phyloP scores from a whole-genome alignment of 352 stramenopile genomes.

The Elongisporangium senticosum region DNA sequence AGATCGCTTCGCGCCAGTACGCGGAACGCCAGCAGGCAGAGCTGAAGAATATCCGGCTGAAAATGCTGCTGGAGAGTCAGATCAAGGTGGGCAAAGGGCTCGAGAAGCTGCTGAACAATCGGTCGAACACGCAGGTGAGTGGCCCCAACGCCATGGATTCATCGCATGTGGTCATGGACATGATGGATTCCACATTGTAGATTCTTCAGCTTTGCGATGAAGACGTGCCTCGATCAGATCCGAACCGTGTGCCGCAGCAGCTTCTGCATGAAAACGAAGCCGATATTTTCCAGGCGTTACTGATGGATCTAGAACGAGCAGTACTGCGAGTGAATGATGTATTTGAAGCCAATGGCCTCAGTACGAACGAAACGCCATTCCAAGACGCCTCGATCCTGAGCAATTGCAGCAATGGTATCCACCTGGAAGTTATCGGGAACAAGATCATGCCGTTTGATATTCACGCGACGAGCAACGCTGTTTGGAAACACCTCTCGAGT shows the following conservation, averaged over 20 bases:
- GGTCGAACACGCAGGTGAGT: conserved; percentile 30
- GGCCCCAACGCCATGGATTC: conserved; percentile 12
- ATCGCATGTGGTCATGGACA: conserved; percentile 5
- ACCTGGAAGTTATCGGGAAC: conserved; percentile 28
- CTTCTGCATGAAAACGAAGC: conserved; percentile 11
- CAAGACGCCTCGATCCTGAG: conserved; percentile 22
- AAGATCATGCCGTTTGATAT: conserved; percentile 26
- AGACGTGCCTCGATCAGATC: neutral
- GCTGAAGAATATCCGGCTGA: conserved; percentile 2
- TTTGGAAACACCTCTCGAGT: conserved; percentile 32
- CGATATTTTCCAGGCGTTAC: conserved; percentile 18
- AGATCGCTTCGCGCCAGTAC: conserved; percentile 24
- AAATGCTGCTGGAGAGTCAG: conserved; percentile 1
- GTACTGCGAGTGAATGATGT: conserved; percentile 20
- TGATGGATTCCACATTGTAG: neutral
- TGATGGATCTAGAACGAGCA: conserved; percentile 20
- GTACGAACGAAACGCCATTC: conserved; percentile 14
- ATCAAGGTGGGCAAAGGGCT: neutral
- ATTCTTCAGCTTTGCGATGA: neutral
- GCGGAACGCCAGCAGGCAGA: neutral
- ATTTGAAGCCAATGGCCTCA: conserved; percentile 19
- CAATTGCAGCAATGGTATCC: conserved; percentile 21
- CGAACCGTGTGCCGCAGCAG: neutral
- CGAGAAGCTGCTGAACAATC: conserved; percentile 5
- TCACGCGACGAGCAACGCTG: conserved; percentile 14